Base-by-base conservation (phyloP, 2,329 filamentous ascomycete species). In the Fusarium sp. region DNA sequence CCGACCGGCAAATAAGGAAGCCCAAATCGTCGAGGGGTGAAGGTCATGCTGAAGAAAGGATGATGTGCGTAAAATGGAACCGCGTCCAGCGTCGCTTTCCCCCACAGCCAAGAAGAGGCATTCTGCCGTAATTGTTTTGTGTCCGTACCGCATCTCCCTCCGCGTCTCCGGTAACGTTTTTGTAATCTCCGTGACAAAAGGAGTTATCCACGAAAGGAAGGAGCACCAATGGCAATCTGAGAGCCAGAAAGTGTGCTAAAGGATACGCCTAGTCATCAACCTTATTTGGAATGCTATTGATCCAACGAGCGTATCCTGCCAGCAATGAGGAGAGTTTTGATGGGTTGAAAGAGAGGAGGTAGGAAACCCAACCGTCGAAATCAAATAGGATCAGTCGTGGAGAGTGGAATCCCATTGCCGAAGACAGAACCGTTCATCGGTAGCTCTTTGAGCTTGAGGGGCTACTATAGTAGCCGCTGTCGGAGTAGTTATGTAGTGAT, bases 351-450 rank as follows among this genome's bases (percentile, higher is more conserved):
- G 83, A 84, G 75, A 81, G 84, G 62, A 87, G 81, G 69, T 84
- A 85, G 39, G 73, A 72, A 64, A 84, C 74, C 84, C 85, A 86
- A 52, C 78, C 76, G 62, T 77, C 66, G 59, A 85, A 79, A 56
- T 79, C 75, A 70, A 86, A 86, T 59, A 65, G 72, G 64, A 75
- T 72, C 71, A 86, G 74, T 47, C 79, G 78, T 30, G 79, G 78
- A 64, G 71, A 76, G 73, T 75, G 79, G 75, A 77, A 82, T 70
- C 81, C 82, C 75, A 79, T 79, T 76, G 78, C 77, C 81, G 80
- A 84, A 85, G 84, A 86, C 82, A 82, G 63, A 19, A 86, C 79
- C 37, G 70, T 86, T 87, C 84, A 88, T 74, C 83, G 80, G 71
- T 82, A 81, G 76, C 79, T 79, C 60, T 78, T 80, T 72, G 77